These are phyloP conservation scores for Myriosclerotinia duriaeana DNA, from an alignment of 2,329 filamentous ascomycete genomes.

Conservation along the genomic window DNA sequence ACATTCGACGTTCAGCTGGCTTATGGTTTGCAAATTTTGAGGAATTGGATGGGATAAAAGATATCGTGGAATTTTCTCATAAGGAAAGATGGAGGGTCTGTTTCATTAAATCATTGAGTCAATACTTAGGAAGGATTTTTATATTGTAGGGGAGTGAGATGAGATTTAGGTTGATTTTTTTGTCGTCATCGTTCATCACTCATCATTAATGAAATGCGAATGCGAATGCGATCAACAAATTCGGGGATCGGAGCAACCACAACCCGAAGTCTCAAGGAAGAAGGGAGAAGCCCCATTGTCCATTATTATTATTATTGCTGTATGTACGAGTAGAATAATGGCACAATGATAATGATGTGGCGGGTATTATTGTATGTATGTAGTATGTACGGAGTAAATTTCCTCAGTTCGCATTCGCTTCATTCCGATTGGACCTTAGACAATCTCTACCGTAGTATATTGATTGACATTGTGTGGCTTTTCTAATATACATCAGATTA, in stretches of 20 bases:
- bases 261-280: neutral
- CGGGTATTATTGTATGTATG: no score
- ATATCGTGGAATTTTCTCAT: no score
- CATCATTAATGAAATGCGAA: neutral
- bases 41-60: neutral
- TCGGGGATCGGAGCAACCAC: conserved; percentile 3
- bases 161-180: neutral
- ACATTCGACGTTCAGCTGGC: conserved; percentile 4
- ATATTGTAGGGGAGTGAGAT: neutral
- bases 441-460: no score
- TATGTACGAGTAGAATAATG: no score
- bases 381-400: no score
- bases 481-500: neutral
- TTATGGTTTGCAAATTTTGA: neutral
- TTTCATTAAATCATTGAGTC: neutral
- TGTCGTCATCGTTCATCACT: no score
- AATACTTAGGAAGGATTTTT: neutral
- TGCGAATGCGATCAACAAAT: conserved; percentile 3
- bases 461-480: neutral
- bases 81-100: neutral
- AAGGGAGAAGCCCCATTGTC: no score
- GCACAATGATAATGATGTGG: no score
- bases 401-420: conserved; percentile 4
- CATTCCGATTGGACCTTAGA: neutral
- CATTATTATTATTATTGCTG: no score